Conservation (phyloP, 2,329 filamentous ascomycete genomes). For the Bipolaris gigantea region DNA sequence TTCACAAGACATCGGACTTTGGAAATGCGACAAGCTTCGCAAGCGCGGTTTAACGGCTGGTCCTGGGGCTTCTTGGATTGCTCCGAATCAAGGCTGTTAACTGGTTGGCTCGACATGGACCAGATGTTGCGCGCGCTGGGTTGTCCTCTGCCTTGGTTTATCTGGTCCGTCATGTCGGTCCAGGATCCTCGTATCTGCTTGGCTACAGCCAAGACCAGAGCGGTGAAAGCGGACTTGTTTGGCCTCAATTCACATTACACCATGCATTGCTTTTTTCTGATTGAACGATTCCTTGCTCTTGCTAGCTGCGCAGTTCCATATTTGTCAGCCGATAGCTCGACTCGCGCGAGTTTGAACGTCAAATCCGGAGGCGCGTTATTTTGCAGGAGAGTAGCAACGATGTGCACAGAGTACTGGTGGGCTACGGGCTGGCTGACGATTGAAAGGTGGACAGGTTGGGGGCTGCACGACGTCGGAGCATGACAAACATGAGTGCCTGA, state of each 20-base stretch:
- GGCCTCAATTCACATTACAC: neutral
- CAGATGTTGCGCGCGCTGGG: constrained; percentile 11
- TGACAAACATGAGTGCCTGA: constrained; percentile 8
- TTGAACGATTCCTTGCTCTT: constrained; percentile 2
- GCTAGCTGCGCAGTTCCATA: constrained; percentile 14
- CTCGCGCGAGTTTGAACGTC: constrained; percentile 2
- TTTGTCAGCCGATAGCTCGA: constrained; percentile 9
- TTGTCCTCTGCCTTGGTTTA: constrained; percentile 8
- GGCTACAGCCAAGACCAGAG: neutral
- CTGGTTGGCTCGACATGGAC: constrained; percentile 18
- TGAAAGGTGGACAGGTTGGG: neutral
- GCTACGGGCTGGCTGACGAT: neutral
- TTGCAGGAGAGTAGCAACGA: neutral
- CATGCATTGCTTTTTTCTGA: constrained; percentile 3
- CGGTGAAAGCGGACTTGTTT: neutral
- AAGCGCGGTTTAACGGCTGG: constrained; percentile 40
- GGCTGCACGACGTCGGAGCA: neutral
- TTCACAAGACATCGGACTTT: constrained; percentile 42
- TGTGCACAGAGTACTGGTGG: neutral
- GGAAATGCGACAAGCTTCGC: constrained; percentile 41
- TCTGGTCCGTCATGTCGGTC: constrained; percentile 16
- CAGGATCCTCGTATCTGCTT: neutral
- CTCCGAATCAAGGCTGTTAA: constrained; percentile 19
- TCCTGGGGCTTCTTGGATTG: constrained; percentile 29
- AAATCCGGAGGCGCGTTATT: neutral